These are phyloP conservation scores for Dimocarpus longan DNA, from an alignment of 345 rosid genomes.

Conservation along the genomic window DNA sequence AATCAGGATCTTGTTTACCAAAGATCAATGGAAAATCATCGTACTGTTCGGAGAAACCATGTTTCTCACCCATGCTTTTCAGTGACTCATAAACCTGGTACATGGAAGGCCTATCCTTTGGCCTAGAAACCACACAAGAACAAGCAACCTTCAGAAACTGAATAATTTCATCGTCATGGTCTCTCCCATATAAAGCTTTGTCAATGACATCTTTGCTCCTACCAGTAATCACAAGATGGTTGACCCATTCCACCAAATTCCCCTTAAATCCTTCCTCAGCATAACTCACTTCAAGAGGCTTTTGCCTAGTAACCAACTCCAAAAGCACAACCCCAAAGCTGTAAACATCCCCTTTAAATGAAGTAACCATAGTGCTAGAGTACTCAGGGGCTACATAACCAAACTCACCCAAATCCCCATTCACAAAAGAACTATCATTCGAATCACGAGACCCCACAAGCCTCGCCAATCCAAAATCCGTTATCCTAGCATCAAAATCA, in stretches of 20 bases:
- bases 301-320: constrained; percentile 50
- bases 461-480: constrained; percentile 57
- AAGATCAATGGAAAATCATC: constrained; percentile 46
- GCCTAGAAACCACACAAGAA: constrained; percentile 45
- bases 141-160: constrained; percentile 42
- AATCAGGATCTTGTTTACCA: constrained; percentile 36
- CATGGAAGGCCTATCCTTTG: constrained; percentile 52
- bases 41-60: constrained; percentile 35
- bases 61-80: constrained; percentile 43
- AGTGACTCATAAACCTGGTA: constrained; percentile 42
- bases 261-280: constrained; percentile 56
- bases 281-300: constrained; percentile 35
- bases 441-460: constrained; percentile 43
- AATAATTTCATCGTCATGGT: constrained; percentile 40
- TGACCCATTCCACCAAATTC: constrained; percentile 65
- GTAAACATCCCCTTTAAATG: constrained; percentile 60
- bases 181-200: constrained; percentile 37
- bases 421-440: constrained; percentile 43
- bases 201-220: constrained; percentile 40
- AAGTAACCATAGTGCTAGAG: constrained; percentile 48
- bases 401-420: constrained; percentile 47
- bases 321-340: constrained; percentile 62
- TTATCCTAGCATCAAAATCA: constrained; percentile 54
- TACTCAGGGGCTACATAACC: constrained; percentile 57
- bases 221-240: constrained; percentile 29